A percentile compares a stretch with the other conserved stretches of the same genome.
phyloP scores from a whole-genome alignment of 208 protist species.

The Trichomonas tenax region DNA sequence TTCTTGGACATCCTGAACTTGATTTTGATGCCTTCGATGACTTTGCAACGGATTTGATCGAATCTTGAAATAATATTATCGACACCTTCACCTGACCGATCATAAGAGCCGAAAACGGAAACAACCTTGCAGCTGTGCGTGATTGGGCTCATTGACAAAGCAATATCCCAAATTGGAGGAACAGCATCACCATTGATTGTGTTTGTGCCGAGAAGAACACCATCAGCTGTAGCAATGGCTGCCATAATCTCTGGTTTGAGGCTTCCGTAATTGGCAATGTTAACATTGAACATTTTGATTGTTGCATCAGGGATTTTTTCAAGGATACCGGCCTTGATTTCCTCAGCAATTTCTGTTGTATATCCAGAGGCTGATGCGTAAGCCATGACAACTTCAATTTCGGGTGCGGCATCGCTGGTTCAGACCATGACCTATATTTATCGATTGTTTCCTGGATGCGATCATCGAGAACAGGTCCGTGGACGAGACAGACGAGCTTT shows the following conservation, averaged over 20 bases:
- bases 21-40: background rate
- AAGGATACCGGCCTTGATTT: background rate
- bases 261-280: background rate
- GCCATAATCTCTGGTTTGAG: background rate
- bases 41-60: background rate
- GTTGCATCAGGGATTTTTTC: background rate
- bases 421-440: background rate
- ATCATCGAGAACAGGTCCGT: background rate
- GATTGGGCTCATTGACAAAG: background rate
- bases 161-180: background rate
- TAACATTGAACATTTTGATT: background rate
- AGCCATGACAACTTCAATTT: background rate
- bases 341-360: background rate
- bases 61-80: background rate
- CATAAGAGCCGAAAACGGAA: background rate
- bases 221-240: background rate
- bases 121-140: background rate
- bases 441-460: background rate
- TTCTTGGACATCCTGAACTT: background rate
- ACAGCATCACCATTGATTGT: conserved; percentile 20
- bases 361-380: conserved; percentile 2
- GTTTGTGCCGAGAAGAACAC: background rate
- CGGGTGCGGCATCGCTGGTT: background rate
- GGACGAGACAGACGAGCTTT: background rate
- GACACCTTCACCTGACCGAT: background rate